Evolutionary conservation across 306 rosid species (phyloP), one percentile per base, ranked within the genome.

Genomic region (Rosa lucieae): DNA sequence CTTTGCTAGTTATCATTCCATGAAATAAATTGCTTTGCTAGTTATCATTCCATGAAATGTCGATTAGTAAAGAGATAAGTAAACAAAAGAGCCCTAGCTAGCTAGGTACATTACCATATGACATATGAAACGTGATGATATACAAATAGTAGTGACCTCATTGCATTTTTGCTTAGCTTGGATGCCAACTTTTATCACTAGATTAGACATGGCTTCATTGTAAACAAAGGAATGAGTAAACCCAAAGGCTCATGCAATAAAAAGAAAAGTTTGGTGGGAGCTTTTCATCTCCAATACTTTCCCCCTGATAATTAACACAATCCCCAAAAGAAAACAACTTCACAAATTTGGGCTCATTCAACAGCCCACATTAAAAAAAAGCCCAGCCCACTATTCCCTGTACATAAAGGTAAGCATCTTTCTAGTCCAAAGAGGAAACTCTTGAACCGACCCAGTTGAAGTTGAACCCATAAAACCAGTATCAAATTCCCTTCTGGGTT

Each of bases 231-330:
- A 44, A 75, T 58, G 78, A 59, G 78, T 75, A 26, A 59, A 59
- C 70, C 18, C 42, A 59, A 59, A 69, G 69, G 14, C 12, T 40
- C 21, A 23, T 6, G 8, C 8, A 44, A 43, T 0, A 17, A 11
- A 42, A 21, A 80, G 8, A 29, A 9, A 48, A 67, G 83, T 66
- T 80, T 80, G 79, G 69, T 53, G 47, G 46, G 69, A 23, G 42
- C 17, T 63, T 32, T 11, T 29, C 5, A 26, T 18, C 42, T 62
- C 42, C 67, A 29, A 58, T 8, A 20, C 29, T 55, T 55, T 55
- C 1, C 11, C 35, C 35, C 2, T 1, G 32, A 63, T 61, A 26
- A 61, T 26, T 61, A 17, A 52, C 35, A 32, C 35, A 52, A 43
- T 49, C 18, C 32, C 63, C 5, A 58, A 58, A 3, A n/a, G 8